Conservation (phyloP, 2,329 filamentous ascomycete genomes). For the Nannizzia gypsea region DNA sequence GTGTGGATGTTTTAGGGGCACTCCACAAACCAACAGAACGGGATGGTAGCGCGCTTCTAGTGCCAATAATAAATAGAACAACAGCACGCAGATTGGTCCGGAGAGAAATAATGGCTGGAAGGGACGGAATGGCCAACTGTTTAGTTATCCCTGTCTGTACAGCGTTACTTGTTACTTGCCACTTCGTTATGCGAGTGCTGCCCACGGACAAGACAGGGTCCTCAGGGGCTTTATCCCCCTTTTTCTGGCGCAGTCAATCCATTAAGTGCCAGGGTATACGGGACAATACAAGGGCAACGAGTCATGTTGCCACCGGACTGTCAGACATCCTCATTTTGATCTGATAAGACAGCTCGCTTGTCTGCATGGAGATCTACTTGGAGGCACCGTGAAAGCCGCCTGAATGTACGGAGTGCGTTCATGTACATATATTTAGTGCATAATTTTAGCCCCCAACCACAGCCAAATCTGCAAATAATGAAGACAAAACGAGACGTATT, state of each 20-base stretch:
- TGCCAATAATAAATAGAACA: not conserved
- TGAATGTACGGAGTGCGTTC: not conserved
- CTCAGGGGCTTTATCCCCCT: not conserved
- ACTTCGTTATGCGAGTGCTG: not conserved
- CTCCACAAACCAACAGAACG: not conserved
- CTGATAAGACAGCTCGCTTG: not conserved
- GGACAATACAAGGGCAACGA: not conserved
- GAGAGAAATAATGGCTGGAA: not conserved
- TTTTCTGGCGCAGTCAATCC: not conserved
- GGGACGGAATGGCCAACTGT: not conserved
- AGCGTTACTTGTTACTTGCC: not conserved
- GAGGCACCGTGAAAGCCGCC: not conserved
- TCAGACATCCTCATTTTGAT: not conserved
- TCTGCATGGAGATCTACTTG: not conserved
- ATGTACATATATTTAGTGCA: not conserved
- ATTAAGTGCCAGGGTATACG: not conserved
- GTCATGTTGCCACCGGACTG: not conserved
- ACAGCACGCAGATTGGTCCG: not conserved
- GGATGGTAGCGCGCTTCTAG: not conserved
- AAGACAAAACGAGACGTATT: not conserved
- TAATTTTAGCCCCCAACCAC: not conserved
- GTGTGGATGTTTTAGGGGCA: not conserved
- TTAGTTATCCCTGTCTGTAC: not conserved
- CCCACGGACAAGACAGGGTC: not conserved
- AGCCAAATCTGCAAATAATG: not conserved